phyloP scores from a whole-genome alignment of 164 flowering plant species.

The Vitis vinifera region ASM3070453v1 NC_081816.1:5272501-5273000 shows the following conservation, averaged over 20 bases:
- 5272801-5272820: conserved; percentile 49
- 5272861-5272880: conserved; percentile 27
- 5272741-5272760: not conserved
- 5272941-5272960: conserved; percentile 38
- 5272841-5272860: conserved; percentile 39
- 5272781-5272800: conserved; percentile 60
- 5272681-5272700: too few species aligned
- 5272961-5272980: conserved; percentile 26
- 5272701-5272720: too few species aligned
- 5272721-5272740: not conserved
- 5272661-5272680: too few species aligned
- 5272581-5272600: too few species aligned
- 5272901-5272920: conserved; percentile 26
- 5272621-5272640: too few species aligned
- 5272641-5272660: too few species aligned
- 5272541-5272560: too few species aligned
- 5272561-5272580: too few species aligned
- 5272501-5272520: too few species aligned
- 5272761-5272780: conserved; percentile 22
- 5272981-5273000: conserved; percentile 33
- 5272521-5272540: too few species aligned
- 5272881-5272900: conserved; percentile 32
- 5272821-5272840: conserved; percentile 51
- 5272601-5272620: too few species aligned
- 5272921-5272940: conserved; percentile 31